A percentile compares a stretch with the other conserved stretches of the same genome.
Conservation (phyloP, 139 green algal species). For the Trebouxia sp. region DNA sequence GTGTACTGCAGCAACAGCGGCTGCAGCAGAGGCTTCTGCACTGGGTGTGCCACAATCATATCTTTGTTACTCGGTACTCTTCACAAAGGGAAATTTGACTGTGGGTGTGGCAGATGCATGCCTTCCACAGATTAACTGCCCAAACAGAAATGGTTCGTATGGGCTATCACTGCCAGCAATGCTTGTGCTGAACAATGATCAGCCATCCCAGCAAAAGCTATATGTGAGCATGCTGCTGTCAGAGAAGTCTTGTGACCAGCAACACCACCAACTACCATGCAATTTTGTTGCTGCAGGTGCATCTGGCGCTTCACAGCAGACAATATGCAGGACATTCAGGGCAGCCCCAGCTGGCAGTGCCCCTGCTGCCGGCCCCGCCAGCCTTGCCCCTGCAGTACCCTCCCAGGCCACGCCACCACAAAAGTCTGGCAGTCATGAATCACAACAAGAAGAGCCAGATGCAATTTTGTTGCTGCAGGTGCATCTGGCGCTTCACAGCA, state of each 20-base stretch:
- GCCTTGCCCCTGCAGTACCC: conserved; percentile 12
- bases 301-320: conserved; percentile 6
- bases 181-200: no score
- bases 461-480: conserved; percentile 2
- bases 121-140: no score
- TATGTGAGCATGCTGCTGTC: no score
- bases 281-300: conserved; percentile 6
- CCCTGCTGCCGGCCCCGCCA: conserved; percentile 4
- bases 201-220: no score
- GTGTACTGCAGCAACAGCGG: background rate
- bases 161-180: no score
- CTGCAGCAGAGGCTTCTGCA: conserved; percentile 14
- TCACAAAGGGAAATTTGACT: no score
- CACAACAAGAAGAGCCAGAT: background rate
- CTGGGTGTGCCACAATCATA: background rate
- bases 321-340: background rate
- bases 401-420: background rate
- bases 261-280: no score
- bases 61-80: background rate
- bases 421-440: no score
- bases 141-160: no score
- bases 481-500: conserved; percentile 4
- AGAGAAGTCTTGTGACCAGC: no score
- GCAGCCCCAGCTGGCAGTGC: background rate
- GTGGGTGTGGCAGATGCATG: no score